phyloP scores from a whole-genome alignment of 139 green algal genomes.

The Auxenochlorella pyrenoidosa region DNA sequence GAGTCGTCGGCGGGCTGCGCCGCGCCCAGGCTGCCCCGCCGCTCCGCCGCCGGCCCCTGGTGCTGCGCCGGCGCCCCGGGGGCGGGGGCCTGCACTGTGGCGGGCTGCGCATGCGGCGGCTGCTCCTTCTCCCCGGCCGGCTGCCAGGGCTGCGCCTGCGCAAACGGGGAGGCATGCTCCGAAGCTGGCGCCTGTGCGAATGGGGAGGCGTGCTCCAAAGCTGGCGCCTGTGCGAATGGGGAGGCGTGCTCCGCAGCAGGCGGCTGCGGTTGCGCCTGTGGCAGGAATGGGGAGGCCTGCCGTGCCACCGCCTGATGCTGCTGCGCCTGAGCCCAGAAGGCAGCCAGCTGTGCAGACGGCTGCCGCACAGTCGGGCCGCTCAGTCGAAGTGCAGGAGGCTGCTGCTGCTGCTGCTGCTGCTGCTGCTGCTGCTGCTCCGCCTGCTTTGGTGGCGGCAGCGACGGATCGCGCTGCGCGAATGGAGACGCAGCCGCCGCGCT shows the following conservation, averaged over 20 bases:
- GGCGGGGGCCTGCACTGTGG: neutral
- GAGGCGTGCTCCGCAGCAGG: neutral
- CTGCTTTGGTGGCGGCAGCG: too few species aligned
- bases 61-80: neutral
- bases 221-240: neutral
- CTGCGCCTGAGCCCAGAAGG: neutral
- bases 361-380: too few species aligned
- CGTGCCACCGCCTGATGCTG: neutral
- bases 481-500: too few species aligned
- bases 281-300: neutral
- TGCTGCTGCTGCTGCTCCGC: too few species aligned
- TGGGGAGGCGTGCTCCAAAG: neutral
- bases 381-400: neutral
- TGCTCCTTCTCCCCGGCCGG: neutral
- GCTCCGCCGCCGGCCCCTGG: neutral
- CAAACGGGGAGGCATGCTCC: neutral
- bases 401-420: neutral
- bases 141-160: neutral
- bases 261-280: neutral
- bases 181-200: neutral
- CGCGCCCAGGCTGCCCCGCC: neutral
- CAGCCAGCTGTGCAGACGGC: too few species aligned
- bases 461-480: too few species aligned
- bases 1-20: neutral
- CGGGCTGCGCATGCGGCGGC: neutral